Conservation (phyloP, 192 early-diverging fungal species). For the Entomortierella parvispora region DNA sequence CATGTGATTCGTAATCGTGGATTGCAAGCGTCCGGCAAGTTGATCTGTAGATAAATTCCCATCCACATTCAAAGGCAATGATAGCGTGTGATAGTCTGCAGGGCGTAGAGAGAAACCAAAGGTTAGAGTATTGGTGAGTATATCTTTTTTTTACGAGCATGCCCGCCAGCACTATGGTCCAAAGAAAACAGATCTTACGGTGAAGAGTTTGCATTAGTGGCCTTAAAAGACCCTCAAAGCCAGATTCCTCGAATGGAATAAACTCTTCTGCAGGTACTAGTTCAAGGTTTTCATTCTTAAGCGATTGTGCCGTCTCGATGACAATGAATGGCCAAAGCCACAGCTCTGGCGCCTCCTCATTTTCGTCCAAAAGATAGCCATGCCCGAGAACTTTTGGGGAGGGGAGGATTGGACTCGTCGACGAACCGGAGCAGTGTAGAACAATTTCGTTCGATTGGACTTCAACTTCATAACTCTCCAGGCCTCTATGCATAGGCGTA, state of each 20-base stretch:
- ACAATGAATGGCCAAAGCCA: slow-evolving; percentile 53
- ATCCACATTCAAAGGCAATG: too few species aligned
- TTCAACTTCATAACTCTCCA: slow-evolving; percentile 20
- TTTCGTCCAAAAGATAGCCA: slow-evolving; percentile 21
- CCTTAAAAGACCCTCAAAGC: slow-evolving; percentile 1
- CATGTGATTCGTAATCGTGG: slow-evolving; percentile 17
- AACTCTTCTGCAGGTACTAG: slow-evolving; percentile 8
- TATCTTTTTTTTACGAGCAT: neutral
- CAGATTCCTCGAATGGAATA: slow-evolving; percentile 13
- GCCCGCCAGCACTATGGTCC: too few species aligned
- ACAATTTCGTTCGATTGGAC: slow-evolving; percentile 16
- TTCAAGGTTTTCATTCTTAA: neutral
- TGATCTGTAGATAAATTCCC: too few species aligned
- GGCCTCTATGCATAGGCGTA: slow-evolving; percentile 38
- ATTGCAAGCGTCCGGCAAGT: neutral
- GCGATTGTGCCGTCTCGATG: neutral
- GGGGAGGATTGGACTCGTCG: neutral
- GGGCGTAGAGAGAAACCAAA: neutral
- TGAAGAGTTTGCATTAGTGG: slow-evolving; percentile 11
- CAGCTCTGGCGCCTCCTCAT: neutral
- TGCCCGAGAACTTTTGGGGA: slow-evolving; percentile 36
- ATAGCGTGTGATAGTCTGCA: neutral
- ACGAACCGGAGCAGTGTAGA: neutral
- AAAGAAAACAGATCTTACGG: slow-evolving; percentile 8
- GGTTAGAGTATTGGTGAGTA: neutral